Percentiles rank a stretch among this genome's conserved stretches.
Evolutionary conservation across 768 basidiomycete species (phyloP).

Genomic region (Pisolithus orientalis): DNA sequence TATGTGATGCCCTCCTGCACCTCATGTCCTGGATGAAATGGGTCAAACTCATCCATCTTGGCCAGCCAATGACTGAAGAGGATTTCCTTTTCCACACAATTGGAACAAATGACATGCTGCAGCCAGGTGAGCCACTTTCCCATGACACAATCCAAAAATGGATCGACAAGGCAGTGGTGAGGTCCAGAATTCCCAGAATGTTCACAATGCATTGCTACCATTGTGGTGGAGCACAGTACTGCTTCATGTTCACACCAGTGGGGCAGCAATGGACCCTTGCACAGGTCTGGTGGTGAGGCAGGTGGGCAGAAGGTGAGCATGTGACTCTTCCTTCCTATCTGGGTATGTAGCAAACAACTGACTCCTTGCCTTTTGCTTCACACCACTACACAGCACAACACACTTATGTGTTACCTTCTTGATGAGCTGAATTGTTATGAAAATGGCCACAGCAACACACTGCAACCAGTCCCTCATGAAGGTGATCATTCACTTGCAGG

Average conservation of each 20-base stretch:
- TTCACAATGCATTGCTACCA: conserved; percentile 24
- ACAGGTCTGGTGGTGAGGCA: conserved; percentile 36
- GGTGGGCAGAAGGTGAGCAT: conserved; percentile 34
- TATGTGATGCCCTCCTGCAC: background rate
- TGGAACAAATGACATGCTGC: conserved; percentile 13
- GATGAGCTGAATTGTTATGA: conserved; percentile 24
- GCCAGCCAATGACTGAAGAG: conserved; percentile 3
- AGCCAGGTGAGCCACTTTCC: conserved; percentile 14
- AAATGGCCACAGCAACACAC: conserved; percentile 15
- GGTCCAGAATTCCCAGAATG: conserved; percentile 5
- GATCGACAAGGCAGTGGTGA: conserved; percentile 11
- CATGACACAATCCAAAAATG: conserved; percentile 17
- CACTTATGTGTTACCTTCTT: conserved; percentile 18
- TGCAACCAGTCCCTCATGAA: background rate
- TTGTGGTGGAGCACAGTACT: conserved; percentile 23
- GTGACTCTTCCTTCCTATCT: conserved; percentile 16
- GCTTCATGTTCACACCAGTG: conserved; percentile 27
- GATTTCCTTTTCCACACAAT: conserved; percentile 21
- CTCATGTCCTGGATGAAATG: conserved; percentile 2
- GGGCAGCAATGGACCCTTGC: conserved; percentile 31
- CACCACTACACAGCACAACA: background rate
- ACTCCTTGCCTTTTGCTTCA: background rate
- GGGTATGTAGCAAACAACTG: background rate
- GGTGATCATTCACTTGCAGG: background rate
- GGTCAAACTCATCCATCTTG: background rate